Evolutionary conservation across 345 rosid species (phyloP).

Genomic region (Limnanthes douglasii): DNA sequence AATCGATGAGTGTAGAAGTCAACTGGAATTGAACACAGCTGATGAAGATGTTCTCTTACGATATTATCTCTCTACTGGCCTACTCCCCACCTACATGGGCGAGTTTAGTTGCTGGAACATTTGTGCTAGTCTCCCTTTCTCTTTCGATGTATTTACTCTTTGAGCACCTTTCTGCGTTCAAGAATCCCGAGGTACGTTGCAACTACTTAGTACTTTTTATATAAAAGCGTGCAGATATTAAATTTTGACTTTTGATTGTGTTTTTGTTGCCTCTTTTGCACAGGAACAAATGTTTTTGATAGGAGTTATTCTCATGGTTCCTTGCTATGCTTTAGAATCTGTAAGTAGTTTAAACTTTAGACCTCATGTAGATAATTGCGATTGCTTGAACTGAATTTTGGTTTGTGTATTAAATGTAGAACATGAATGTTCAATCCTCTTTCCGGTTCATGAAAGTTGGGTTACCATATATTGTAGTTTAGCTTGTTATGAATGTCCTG

Average conservation of each 20-base stretch:
- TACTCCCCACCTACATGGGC: constrained; percentile 71
- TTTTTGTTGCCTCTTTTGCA: constrained; percentile 1
- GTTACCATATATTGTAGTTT: too few species aligned
- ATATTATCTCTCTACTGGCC: constrained; percentile 11
- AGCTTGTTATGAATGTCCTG: too few species aligned
- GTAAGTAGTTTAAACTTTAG: constrained; percentile 24
- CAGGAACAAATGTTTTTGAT: constrained; percentile 98
- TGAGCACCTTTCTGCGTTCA: constrained; percentile 92
- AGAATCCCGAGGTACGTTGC: constrained; percentile 75
- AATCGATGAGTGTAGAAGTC: background rate
- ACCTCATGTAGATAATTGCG: background rate
- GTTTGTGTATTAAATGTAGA: too few species aligned
- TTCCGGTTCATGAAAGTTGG: too few species aligned
- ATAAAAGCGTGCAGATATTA: background rate
- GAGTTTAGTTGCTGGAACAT: constrained; percentile 38
- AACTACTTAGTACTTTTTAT: background rate
- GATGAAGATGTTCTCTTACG: constrained; percentile 18
- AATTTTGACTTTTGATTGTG: background rate
- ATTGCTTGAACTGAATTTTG: too few species aligned
- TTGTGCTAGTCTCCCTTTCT: constrained; percentile 40
- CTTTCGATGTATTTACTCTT: constrained; percentile 75
- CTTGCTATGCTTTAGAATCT: constrained; percentile 85
- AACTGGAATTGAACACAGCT: constrained; percentile 3
- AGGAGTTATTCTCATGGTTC: constrained; percentile 98
- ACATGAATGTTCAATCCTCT: too few species aligned